Evolutionary conservation across 2,329 filamentous ascomycete genomes (phyloP).

Genomic region (Colletotrichum eremochloae): DNA sequence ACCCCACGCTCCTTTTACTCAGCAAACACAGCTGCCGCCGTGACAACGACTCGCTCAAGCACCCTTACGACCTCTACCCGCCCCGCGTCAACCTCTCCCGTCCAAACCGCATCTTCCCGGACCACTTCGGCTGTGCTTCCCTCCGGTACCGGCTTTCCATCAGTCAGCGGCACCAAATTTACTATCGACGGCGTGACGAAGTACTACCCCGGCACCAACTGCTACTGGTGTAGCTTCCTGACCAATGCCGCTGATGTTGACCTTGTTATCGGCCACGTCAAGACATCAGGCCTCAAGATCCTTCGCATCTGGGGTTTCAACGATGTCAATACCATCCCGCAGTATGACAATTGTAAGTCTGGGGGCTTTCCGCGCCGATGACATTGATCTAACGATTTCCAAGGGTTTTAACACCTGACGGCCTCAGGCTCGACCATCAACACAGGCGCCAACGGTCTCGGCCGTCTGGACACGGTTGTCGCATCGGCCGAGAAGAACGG

Average conservation of each 20-base stretch:
- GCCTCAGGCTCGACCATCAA: conserved; percentile 68
- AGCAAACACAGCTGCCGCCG: conserved; percentile 9
- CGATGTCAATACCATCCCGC: conserved; percentile 61
- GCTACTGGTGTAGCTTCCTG: conserved; percentile 69
- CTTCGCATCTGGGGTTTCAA: conserved; percentile 74
- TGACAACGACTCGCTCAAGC: conserved; percentile 38
- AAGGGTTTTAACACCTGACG: conserved; percentile 64
- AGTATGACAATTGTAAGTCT: conserved; percentile 53
- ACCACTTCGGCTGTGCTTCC: conserved; percentile 37
- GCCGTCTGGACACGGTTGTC: conserved; percentile 73
- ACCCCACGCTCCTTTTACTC: not conserved
- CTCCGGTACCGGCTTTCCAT: conserved; percentile 43
- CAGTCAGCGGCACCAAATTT: conserved; percentile 52
- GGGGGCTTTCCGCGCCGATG: not conserved
- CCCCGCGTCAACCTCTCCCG: conserved; percentile 31
- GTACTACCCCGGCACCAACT: conserved; percentile 68
- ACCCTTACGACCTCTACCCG: conserved; percentile 36
- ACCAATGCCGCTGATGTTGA: conserved; percentile 70
- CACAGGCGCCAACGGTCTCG: conserved; percentile 70
- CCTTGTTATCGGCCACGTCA: conserved; percentile 61
- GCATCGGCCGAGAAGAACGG: conserved; percentile 68
- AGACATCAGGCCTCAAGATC: conserved; percentile 66
- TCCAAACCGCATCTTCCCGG: conserved; percentile 36
- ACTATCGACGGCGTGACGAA: conserved; percentile 59
- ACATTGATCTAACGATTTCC: not conserved